Conservation (phyloP, 2,329 filamentous ascomycete species). For the Alternaria infectoria region DNA sequence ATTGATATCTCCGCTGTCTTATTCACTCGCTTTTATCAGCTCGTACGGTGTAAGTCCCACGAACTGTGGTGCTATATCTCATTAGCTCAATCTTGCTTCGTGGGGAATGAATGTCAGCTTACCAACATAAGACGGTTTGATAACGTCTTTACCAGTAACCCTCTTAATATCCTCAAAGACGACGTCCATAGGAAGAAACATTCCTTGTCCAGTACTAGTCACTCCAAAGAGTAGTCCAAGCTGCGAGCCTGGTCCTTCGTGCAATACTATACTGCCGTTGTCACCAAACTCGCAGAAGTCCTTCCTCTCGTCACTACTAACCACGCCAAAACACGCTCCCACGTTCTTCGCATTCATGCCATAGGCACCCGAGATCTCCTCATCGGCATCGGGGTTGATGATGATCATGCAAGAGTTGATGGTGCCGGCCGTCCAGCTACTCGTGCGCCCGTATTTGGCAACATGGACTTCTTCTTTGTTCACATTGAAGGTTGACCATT, state of each 20-base stretch:
- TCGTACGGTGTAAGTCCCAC: background rate
- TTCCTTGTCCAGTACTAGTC: background rate
- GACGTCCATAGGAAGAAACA: background rate
- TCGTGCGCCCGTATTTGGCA: background rate
- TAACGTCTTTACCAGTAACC: background rate
- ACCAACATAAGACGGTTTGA: background rate
- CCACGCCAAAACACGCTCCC: background rate
- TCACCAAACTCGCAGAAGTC: background rate
- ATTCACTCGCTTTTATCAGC: rapidly evolving
- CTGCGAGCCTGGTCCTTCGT: background rate
- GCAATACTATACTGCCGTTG: background rate
- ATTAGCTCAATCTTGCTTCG: rapidly evolving
- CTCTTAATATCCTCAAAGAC: background rate
- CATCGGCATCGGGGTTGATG: background rate
- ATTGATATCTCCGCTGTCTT: background rate
- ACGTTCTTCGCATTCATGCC: background rate
- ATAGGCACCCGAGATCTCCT: background rate
- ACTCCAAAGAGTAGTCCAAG: background rate
- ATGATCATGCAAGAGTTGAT: background rate
- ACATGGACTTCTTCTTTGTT: background rate
- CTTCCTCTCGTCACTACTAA: rapidly evolving
- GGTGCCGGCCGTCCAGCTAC: background rate
- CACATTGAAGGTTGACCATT: background rate
- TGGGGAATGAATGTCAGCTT: rapidly evolving
- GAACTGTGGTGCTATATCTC: rapidly evolving